Evolutionary conservation across 768 basidiomycete species (phyloP), one percentile per base, ranked within the genome.

Genomic region (Porphyrellus cyaneotinctus): DNA sequence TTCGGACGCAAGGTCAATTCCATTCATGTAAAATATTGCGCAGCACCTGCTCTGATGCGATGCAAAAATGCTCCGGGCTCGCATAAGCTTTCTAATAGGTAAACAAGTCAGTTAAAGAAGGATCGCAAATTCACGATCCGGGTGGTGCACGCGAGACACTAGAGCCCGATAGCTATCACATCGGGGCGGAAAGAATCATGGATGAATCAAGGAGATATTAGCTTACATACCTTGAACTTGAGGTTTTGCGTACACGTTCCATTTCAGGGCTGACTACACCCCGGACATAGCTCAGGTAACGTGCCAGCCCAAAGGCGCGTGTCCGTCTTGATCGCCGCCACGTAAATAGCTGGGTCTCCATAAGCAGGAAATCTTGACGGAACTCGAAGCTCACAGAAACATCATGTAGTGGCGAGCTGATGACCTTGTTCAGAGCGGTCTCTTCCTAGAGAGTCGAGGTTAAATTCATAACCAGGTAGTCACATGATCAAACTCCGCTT

Each of bases 241-340:
- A 42, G 32, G 49, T 47, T 45, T 24, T 45, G 37, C 22, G 41
- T 44, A 17, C 13, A 24, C 49, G 47, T 54, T 57, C 60, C 51
- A 54, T 60, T 57, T 51, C 47, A 32, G 32, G 45, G 39, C 17
- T 28, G 5, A 24, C 39, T 33, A n/a, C 48, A 23, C 37, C 31
- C 47, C 23, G 22, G 46, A 18, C 20, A 44, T 46, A 11, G 39
- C 11, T 32, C 53, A 47, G 43, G 52, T 44, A 56, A 47, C 49
- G 14, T 49, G 24, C 51, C 64, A 54, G 42, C 41, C 52, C 53
- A 53, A 52, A 48, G 32, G 35, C 26, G 53, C 60, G 33, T 65
- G 63, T 55, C 63, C 56, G 60, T 48, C 51, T 59, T 67, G 63
- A 67, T 64, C 64, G 65, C 64, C 59, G 57, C 44, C 43, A 32